phyloP scores from a whole-genome alignment of 1,284 basidiomycete genomes.

The Calocybe gambosa region DNA sequence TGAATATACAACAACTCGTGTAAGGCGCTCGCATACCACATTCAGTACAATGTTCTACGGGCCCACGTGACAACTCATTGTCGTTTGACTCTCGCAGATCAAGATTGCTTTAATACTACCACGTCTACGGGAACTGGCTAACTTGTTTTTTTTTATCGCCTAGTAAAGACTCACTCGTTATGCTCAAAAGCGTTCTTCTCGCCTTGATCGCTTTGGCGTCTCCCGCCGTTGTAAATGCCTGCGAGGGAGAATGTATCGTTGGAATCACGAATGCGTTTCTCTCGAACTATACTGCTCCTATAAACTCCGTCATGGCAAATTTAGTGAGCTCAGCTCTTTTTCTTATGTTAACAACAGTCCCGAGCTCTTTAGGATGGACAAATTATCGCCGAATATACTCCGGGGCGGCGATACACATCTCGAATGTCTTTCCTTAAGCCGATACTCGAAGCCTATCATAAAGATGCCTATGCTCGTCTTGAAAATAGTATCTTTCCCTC shows the following conservation, averaged over 20 bases:
- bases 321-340: constrained; percentile 30
- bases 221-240: constrained; percentile 40
- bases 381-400: constrained; percentile 29
- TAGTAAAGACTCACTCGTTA: background rate
- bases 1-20: too few relatives aligned
- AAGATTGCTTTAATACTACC: too few relatives aligned
- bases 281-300: constrained; percentile 39
- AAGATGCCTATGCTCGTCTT: constrained; percentile 38
- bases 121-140: too few relatives aligned
- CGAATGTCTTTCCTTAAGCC: constrained; percentile 36
- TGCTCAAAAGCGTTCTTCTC: constrained; percentile 1
- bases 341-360: background rate
- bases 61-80: too few relatives aligned
- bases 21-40: too few relatives aligned
- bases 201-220: constrained; percentile 17
- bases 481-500: constrained; percentile 51
- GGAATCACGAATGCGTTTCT: constrained; percentile 51
- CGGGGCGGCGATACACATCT: constrained; percentile 20
- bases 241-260: constrained; percentile 65
- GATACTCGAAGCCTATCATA: constrained; percentile 39
- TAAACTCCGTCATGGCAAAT: constrained; percentile 29
- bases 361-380: constrained; percentile 21
- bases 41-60: too few relatives aligned
- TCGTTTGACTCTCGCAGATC: background rate
- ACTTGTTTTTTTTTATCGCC: background rate